These are phyloP conservation scores for Avena insularis DNA, from an alignment of 176 grass and related monocot genomes.

Conservation along the genomic window DNA sequence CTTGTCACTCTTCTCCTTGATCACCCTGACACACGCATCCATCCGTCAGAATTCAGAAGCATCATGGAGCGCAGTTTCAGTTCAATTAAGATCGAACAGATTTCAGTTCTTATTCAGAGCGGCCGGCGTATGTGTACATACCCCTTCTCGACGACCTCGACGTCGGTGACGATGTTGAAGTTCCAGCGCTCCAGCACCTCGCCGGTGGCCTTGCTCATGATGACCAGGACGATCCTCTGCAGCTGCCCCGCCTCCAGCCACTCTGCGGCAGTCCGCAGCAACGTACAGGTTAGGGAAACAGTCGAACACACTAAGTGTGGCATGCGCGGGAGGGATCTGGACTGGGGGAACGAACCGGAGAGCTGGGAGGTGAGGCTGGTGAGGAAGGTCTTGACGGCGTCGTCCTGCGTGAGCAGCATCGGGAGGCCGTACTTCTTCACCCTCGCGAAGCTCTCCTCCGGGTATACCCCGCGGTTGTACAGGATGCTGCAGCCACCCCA, in stretches of 20 bases:
- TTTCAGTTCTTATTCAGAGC: neutral
- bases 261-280: slow-evolving; percentile 44
- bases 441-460: slow-evolving; percentile 91
- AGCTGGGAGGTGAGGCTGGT: slow-evolving; percentile 80
- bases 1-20: slow-evolving; percentile 95
- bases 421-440: slow-evolving; percentile 99
- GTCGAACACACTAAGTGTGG: too few relatives aligned
- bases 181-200: slow-evolving; percentile 99
- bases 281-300: neutral
- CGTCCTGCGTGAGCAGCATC: slow-evolving; percentile 91
- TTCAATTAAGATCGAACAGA: neutral
- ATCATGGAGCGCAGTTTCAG: neutral
- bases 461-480: slow-evolving; percentile 92
- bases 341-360: slow-evolving; percentile 47
- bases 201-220: slow-evolving; percentile 89
- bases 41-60: neutral
- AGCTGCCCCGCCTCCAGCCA: slow-evolving; percentile 93
- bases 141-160: slow-evolving; percentile 91
- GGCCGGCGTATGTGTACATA: slow-evolving; percentile 16
- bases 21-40: slow-evolving; percentile 43
- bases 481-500: slow-evolving; percentile 70
- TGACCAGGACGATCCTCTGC: slow-evolving; percentile 91
- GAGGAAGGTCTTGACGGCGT: slow-evolving; percentile 80
- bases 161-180: slow-evolving; percentile 88
- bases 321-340: neutral